These are phyloP conservation scores for Erodium trifolium DNA, from an alignment of 441 rosid species.

Conservation along the genomic window DNA sequence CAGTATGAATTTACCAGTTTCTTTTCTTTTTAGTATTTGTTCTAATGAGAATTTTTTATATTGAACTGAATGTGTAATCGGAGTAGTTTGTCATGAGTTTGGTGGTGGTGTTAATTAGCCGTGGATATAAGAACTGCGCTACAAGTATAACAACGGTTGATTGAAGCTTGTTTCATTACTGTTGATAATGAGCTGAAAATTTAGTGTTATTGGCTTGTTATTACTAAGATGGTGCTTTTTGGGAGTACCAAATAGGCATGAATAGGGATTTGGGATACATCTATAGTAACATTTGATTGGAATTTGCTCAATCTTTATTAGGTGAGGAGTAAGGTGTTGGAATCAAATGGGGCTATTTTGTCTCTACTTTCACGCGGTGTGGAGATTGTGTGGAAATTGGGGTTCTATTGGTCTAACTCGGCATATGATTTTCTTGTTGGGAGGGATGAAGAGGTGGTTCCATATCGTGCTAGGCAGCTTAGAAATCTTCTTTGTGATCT, in stretches of 20 bases:
- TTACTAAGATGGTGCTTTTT: not conserved
- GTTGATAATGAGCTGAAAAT: not conserved
- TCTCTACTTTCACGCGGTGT: slow-evolving; percentile 67
- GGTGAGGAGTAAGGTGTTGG: slow-evolving; percentile 84
- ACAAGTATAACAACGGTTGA: not conserved
- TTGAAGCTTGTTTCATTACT: not conserved
- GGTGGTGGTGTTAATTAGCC: not conserved
- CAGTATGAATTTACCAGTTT: slow-evolving; percentile 40
- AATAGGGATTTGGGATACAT: not conserved
- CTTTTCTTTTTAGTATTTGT: not conserved
- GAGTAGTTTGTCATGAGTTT: not conserved
- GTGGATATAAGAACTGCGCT: not conserved
- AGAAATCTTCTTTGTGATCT: slow-evolving; percentile 82
- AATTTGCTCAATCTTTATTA: slow-evolving; percentile 16
- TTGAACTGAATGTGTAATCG: not conserved
- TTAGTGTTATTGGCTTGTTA: not conserved
- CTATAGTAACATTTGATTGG: not conserved
- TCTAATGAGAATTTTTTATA: not conserved
- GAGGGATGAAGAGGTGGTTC: slow-evolving; percentile 81
- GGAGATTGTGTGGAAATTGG: slow-evolving; percentile 86
- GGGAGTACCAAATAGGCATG: not conserved
- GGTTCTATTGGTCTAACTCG: slow-evolving; percentile 75
- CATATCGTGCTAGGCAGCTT: slow-evolving; percentile 83
- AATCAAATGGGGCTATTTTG: slow-evolving; percentile 52
- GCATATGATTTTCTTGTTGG: slow-evolving; percentile 74